phyloP scores from a whole-genome alignment of 23 red algal genomes.

The Gracilaria vermiculophylla region DNA sequence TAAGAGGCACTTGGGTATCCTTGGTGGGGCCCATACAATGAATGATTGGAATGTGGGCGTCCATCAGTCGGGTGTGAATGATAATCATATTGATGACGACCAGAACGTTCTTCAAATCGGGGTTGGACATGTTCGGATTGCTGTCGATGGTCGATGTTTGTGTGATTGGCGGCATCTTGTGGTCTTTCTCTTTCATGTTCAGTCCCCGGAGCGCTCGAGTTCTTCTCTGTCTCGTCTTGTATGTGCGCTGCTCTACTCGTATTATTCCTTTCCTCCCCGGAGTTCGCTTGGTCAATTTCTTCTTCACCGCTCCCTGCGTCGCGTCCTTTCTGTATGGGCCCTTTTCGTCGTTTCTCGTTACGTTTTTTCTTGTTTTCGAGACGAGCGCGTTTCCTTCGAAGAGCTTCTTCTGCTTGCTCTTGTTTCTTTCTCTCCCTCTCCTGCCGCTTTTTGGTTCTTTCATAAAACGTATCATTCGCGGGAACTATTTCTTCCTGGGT shows the following conservation, averaged over 20 bases:
- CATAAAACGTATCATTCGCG: conserved; percentile 15
- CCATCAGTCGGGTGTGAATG: not conserved
- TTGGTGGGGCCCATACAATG: not conserved
- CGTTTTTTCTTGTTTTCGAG: conserved; percentile 2
- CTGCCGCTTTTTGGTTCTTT: not conserved
- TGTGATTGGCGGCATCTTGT: not conserved
- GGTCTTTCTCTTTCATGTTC: not conserved
- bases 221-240: conserved; percentile 11
- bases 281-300: not conserved
- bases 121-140: not conserved
- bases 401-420: not conserved
- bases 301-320: not conserved
- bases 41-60: not conserved
- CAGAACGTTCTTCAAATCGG: not conserved
- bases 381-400: not conserved
- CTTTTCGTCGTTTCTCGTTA: not conserved
- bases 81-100: not conserved
- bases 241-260: not conserved
- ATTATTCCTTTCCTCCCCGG: not conserved
- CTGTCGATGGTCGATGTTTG: not conserved
- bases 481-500: not conserved
- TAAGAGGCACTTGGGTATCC: not conserved
- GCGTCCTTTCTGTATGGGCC: not conserved
- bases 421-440: not conserved
- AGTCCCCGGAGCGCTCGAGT: not conserved